phyloP scores from a whole-genome alignment of 2,329 filamentous ascomycete species.

The Colletotrichum lupini region DNA sequence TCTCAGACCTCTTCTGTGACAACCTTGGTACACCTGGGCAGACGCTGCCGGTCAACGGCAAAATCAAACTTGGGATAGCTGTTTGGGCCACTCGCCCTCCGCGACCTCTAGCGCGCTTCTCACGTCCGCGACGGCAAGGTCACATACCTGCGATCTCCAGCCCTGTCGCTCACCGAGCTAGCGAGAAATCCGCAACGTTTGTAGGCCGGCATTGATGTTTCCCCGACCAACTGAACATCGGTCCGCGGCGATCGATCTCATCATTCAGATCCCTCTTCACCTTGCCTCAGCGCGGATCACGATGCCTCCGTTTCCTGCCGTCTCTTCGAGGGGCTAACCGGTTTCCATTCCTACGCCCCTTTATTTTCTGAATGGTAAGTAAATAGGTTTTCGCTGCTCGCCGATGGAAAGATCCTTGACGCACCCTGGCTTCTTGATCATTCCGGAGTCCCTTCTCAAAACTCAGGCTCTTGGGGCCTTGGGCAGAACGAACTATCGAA shows the following conservation, averaged over 20 bases:
- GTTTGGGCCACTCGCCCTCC: not conserved
- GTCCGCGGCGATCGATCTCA: not conserved
- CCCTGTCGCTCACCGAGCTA: not conserved
- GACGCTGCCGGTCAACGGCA: conserved; percentile 5
- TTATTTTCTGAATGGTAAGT: not conserved
- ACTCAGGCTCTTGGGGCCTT: not conserved
- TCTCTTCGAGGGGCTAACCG: not conserved
- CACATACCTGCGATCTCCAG: not conserved
- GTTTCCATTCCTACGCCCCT: not conserved
- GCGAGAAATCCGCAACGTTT: not conserved
- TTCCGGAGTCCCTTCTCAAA: not conserved
- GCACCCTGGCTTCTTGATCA: not conserved
- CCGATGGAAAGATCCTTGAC: not conserved
- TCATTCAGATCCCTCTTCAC: not conserved
- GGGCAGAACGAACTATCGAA: not conserved
- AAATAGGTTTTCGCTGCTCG: not conserved
- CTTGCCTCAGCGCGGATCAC: conserved; percentile 13
- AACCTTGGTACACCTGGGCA: conserved; percentile 26
- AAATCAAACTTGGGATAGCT: conserved; percentile 14
- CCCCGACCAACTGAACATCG: not conserved
- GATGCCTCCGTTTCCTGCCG: not conserved
- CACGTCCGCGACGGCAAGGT: conserved; percentile 1
- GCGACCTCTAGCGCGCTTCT: not conserved
- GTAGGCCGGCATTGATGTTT: conserved; percentile 1
- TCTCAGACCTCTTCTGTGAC: conserved; percentile 28